Conservation (phyloP, 495 filamentous ascomycete genomes). For the Xylaria cubensis region DNA sequence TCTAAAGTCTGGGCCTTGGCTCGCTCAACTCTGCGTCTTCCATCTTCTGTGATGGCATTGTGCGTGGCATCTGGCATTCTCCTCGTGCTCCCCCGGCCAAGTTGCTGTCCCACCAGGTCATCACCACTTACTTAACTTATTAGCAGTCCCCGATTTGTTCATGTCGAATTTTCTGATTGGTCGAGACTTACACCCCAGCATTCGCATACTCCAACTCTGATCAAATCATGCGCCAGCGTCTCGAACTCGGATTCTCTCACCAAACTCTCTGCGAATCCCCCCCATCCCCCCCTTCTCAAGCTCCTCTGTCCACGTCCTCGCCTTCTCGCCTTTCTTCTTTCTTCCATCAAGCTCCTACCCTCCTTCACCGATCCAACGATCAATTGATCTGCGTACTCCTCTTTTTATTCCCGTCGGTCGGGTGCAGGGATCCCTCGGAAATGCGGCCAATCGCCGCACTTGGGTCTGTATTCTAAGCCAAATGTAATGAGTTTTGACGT, state of each 20-base stretch:
- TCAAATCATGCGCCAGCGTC: conserved; percentile 45
- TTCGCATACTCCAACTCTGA: conserved; percentile 45
- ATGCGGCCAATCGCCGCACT: background rate
- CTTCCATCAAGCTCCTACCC: conserved; percentile 45
- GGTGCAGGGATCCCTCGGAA: background rate
- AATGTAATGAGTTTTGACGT: conserved; percentile 2
- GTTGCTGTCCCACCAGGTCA: conserved; percentile 12
- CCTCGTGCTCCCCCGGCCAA: conserved; percentile 25
- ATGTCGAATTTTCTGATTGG: conserved; percentile 55
- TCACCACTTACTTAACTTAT: background rate
- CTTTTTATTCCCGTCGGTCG: conserved; percentile 30
- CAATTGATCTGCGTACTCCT: conserved; percentile 36
- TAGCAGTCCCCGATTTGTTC: conserved; percentile 25
- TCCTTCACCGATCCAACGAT: conserved; percentile 33
- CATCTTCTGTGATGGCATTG: conserved; percentile 18
- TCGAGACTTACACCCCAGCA: conserved; percentile 42
- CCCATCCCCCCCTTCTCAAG: conserved; percentile 12
- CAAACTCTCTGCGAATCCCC: conserved; percentile 31
- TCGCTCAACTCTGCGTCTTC: background rate
- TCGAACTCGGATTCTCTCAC: conserved; percentile 47
- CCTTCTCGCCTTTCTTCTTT: conserved; percentile 48
- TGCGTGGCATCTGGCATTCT: conserved; percentile 20
- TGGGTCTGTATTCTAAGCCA: background rate
- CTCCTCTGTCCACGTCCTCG: conserved; percentile 26
- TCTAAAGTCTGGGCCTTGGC: conserved; percentile 14